These are phyloP conservation scores for Gracilaria gracilis DNA, from an alignment of 23 red algal species.

Conservation along the genomic window DNA sequence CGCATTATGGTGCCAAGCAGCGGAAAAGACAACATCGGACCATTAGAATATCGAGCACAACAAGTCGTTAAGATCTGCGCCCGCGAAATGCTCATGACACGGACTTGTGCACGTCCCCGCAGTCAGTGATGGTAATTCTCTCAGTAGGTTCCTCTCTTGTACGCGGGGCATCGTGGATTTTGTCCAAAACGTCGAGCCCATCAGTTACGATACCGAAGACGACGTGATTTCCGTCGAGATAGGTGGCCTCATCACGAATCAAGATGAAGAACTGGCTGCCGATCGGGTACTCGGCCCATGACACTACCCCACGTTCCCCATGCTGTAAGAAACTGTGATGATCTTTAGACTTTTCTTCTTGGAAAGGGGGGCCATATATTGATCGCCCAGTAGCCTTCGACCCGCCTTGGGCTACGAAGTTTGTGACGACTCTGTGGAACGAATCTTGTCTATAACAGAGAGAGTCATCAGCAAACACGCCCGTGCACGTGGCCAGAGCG, in stretches of 20 bases:
- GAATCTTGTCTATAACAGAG: constrained; percentile 69
- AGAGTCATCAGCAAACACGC: constrained; percentile 65
- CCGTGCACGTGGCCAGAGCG: constrained; percentile 75
- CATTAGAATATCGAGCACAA: neutral
- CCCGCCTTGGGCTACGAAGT: constrained; percentile 87
- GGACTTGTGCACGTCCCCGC: constrained; percentile 54
- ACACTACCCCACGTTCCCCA: constrained; percentile 61
- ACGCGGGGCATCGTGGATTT: constrained; percentile 63
- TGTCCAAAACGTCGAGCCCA: constrained; percentile 79
- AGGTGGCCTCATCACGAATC: constrained; percentile 56
- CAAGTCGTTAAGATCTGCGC: neutral
- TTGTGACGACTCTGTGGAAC: constrained; percentile 84
- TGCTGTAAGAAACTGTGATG: constrained; percentile 78
- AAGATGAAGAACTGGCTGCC: constrained; percentile 93
- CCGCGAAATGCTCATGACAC: neutral
- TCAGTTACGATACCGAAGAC: constrained; percentile 89
- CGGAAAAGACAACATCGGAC: neutral
- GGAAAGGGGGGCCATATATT: constrained; percentile 72
- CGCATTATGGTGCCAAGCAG: neutral
- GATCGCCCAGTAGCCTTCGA: constrained; percentile 72
- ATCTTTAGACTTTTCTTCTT: constrained; percentile 68
- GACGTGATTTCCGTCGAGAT: constrained; percentile 90
- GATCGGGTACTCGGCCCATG: constrained; percentile 90
- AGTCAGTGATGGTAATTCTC: constrained; percentile 54
- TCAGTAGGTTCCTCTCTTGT: constrained; percentile 57